Evolutionary conservation across 768 basidiomycete species (phyloP), one percentile per base, ranked within the genome.

Genomic region (Suillus subalutaceus): DNA sequence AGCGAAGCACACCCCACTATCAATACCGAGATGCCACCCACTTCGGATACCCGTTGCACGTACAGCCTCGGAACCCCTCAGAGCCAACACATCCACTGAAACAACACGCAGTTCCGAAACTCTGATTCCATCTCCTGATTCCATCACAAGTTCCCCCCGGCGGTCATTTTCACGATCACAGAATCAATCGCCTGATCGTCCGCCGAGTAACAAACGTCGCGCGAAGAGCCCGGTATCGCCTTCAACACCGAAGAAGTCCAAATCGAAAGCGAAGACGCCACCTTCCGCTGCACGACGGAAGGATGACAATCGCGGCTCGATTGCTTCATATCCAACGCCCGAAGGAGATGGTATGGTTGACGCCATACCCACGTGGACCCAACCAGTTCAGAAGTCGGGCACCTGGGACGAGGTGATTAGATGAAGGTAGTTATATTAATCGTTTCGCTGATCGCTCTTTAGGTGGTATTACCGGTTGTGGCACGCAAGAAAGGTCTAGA

Each of bases 391-490:
- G 32, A 79, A 78, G 65, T 81, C 85, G 30, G 90, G 91, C 1
- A 93, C 92, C 71, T 95, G 93, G 93, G 93, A 95, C 72, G 93
- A 95, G 73, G 92, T 60, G 41, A 60, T 60, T 30, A 60, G 18
- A 60, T 87, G 71, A 72, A 85, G 80, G 37, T 50, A 60, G 7
- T 61, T 40, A 4, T 38, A 58, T 63, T 71, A 56, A 65, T 59
- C 63, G 6, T 70, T 66, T 62, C 59, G 30, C 23, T 41, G 37
- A n/a, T 50, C 65, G 23, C 32, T 55, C 62, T 52, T 4, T 68
- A 93, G 92, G 92, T 94, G 46, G 90, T 95, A 1, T 80, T 94
- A 15, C 93, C 93, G 32, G 92, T 90, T 6, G 92, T 95, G 15
- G 92, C 93, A 9, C 84, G 91, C 65, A 93, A 94, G 80, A 91